Evolutionary conservation across 495 filamentous ascomycete genomes (phyloP), one percentile per base, ranked within the genome.

Genomic region (Mytilinidion resinicola): DNA sequence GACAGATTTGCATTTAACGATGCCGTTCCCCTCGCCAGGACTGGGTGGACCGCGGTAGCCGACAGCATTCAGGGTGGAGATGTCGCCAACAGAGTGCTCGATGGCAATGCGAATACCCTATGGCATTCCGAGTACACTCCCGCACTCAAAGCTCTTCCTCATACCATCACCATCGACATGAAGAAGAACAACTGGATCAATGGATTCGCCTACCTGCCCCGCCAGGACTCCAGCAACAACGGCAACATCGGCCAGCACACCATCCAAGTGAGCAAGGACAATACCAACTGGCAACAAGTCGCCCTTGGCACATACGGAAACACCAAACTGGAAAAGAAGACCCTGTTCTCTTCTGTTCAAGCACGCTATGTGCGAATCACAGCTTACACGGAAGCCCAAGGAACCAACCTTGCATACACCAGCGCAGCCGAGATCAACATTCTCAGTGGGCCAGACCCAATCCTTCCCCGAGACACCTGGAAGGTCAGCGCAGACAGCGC

Each of bases 161-260:
- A 73, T 50, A 50, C 41, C 21, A 63, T 70, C 47, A 66, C 60
- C 7, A 54, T 73, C 46, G 71, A 73, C 56, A 69, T 73, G 65
- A 61, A 70, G 56, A 58, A 66, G 70, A n/a, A 46, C 63, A 34
- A 75, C 50, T 36, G 72, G 60, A 15, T 72, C 70, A 51, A 58
- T 39, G 56, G 42, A 56, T 33, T 64, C 21, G 44, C 48, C 57
- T 39, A 46, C 36, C 51, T 65, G 20, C 76, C 76, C 36, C 70
- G 66, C 10, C 58, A 70, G 41, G 73, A 74, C 38, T 56, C 52
- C 8, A 54, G 9, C 10, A 38, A 19, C 5, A 69, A 71, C 46
- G 75, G 74, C 4, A 67, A 68, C 38, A 78, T 79, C 42, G 69
- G 69, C 17, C 60, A 72, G 36, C 74, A 79, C 53, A 58, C 58